Evolutionary conservation across 1,284 basidiomycete genomes (phyloP).

Genomic region (Puccinia triticina): DNA sequence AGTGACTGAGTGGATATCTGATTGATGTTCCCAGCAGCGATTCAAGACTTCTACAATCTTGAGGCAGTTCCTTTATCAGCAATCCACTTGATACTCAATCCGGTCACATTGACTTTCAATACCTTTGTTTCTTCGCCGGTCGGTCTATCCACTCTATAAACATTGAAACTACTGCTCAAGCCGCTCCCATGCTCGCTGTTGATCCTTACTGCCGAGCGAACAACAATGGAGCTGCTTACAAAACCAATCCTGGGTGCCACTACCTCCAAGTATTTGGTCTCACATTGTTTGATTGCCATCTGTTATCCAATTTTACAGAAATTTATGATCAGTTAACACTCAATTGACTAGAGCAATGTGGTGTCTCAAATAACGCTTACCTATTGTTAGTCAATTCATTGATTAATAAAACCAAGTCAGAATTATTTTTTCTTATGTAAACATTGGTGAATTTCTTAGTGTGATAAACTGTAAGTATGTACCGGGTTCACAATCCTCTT

Average conservation of each 20-base stretch:
- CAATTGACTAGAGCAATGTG: too few relatives aligned
- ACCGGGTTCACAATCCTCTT: too few relatives aligned
- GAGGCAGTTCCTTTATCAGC: slow-evolving; percentile 87
- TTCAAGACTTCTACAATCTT: slow-evolving; percentile 96
- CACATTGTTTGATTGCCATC: too few relatives aligned
- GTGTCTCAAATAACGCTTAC: too few relatives aligned
- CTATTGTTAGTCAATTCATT: too few relatives aligned
- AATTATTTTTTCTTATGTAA: too few relatives aligned
- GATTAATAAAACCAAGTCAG: too few relatives aligned
- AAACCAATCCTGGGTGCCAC: slow-evolving; percentile 66
- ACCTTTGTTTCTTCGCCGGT: slow-evolving; percentile 69
- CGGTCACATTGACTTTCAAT: slow-evolving; percentile 78
- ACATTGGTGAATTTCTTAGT: too few relatives aligned
- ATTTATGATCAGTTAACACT: too few relatives aligned
- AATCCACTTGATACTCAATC: slow-evolving; percentile 90
- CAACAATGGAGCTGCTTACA: slow-evolving; percentile 76
- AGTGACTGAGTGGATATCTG: background rate
- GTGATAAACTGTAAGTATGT: too few relatives aligned
- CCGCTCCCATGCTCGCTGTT: slow-evolving; percentile 70
- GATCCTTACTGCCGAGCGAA: slow-evolving; percentile 63
- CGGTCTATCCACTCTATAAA: slow-evolving; percentile 59
- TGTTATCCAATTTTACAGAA: too few relatives aligned
- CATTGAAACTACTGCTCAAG: slow-evolving; percentile 56
- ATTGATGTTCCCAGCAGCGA: slow-evolving; percentile 52
- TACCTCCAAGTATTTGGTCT: too few relatives aligned